Conservation (phyloP, 2,329 filamentous ascomycete species). For the Teratosphaeria destructans region DNA sequence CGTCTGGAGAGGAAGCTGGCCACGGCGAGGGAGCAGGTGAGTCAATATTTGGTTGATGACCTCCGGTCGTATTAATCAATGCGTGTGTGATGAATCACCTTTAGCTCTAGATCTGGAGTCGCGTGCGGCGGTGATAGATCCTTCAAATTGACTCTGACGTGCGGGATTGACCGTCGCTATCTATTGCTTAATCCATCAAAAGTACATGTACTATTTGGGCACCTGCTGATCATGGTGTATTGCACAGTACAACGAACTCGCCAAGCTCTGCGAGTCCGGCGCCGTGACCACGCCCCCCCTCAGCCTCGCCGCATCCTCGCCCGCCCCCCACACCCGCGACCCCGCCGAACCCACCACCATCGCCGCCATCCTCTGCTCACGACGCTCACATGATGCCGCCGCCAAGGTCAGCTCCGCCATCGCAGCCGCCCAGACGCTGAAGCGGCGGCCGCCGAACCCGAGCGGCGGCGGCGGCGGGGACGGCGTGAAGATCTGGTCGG, state of each 20-base stretch:
- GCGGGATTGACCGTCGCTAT: neutral
- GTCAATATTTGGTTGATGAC: constrained; percentile 6
- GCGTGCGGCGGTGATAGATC: constrained; percentile 34
- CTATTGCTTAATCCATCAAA: neutral
- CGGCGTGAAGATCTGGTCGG: constrained; percentile 25
- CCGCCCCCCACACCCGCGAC: constrained; percentile 10
- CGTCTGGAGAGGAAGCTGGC: constrained; percentile 38
- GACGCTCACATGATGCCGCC: constrained; percentile 28
- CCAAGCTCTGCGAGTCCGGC: constrained; percentile 17
- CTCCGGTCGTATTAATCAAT: neutral
- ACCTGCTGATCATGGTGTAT: constrained; percentile 6
- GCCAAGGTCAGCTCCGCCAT: constrained; percentile 11
- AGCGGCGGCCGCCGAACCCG: neutral
- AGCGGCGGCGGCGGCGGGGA: neutral
- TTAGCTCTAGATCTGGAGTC: constrained; percentile 46
- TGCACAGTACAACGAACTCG: constrained; percentile 25
- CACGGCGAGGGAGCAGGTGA: constrained; percentile 40
- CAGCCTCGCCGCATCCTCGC: constrained; percentile 22
- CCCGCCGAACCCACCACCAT: constrained; percentile 6
- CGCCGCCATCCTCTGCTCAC: constrained; percentile 23
- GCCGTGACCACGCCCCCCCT: constrained; percentile 19
- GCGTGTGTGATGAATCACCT: constrained; percentile 31
- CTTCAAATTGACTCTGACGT: constrained; percentile 35
- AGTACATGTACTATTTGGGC: neutral
- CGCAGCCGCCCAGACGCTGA: neutral